Evolutionary conservation across 78 protist genomes (phyloP).

Genomic region (Protostelium mycophagum): DNA sequence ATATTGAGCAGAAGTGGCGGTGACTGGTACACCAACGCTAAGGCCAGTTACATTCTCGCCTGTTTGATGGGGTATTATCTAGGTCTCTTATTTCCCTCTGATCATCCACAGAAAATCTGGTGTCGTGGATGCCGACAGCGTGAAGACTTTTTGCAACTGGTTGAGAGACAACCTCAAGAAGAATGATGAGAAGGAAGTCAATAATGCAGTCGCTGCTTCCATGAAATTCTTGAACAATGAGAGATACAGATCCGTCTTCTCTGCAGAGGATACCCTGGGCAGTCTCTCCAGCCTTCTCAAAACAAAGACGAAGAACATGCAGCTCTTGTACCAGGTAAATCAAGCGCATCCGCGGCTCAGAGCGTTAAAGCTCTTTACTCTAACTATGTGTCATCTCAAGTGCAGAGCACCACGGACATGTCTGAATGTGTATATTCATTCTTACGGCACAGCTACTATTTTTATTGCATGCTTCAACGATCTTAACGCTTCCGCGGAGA

Average conservation of each 20-base stretch:
- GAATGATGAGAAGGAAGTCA: neutral
- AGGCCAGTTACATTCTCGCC: constrained; percentile 33
- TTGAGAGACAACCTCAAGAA: neutral
- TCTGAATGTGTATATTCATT: neutral
- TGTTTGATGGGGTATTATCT: constrained; percentile 29
- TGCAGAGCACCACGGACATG: constrained; percentile 39
- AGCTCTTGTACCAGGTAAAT: neutral
- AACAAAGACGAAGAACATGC: neutral
- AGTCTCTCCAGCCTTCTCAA: neutral
- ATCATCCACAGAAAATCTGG: neutral
- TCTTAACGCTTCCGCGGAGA: neutral
- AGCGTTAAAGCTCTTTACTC: too few species aligned
- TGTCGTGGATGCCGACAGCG: constrained; percentile 29
- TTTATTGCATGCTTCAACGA: neutral
- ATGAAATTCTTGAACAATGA: neutral
- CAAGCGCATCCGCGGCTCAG: too few species aligned
- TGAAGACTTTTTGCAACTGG: constrained; percentile 34
- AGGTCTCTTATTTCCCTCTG: neutral
- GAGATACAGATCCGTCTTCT: neutral
- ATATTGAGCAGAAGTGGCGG: constrained; percentile 30
- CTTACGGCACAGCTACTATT: neutral
- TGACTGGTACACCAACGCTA: constrained; percentile 35
- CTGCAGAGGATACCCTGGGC: neutral
- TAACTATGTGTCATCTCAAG: constrained; percentile 8
- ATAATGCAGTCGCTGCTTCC: neutral